Evolutionary conservation across 345 rosid genomes (phyloP).

Genomic region (Arabidopsis thaliana): DNA sequence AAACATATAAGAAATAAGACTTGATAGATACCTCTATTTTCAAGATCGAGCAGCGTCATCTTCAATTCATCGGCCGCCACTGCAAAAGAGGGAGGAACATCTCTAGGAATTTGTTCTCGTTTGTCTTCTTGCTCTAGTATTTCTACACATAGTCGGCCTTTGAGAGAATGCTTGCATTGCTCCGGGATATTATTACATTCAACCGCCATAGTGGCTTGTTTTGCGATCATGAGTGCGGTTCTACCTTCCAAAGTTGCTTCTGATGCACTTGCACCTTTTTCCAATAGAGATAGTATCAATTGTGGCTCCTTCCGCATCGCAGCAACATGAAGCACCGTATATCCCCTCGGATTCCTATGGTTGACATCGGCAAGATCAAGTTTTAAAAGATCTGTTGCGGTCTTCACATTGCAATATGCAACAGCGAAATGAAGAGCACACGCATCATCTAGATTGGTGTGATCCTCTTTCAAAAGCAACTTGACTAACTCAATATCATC

Average conservation of each 20-base stretch:
- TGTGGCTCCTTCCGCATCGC: constrained; percentile 82
- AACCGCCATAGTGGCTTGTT: constrained; percentile 63
- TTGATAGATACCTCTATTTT: constrained; percentile 69
- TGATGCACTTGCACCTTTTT: constrained; percentile 72
- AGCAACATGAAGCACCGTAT: constrained; percentile 81
- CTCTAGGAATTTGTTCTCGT: constrained; percentile 58
- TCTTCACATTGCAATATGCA: constrained; percentile 76
- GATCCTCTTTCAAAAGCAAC: constrained; percentile 66
- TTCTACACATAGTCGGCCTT: constrained; percentile 72
- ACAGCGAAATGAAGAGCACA: constrained; percentile 88
- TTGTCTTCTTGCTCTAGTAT: constrained; percentile 74
- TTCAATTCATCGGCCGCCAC: constrained; percentile 67
- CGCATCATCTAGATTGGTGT: constrained; percentile 67
- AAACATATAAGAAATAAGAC: background rate
- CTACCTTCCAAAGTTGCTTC: constrained; percentile 68
- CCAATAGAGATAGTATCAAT: constrained; percentile 63
- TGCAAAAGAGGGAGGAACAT: constrained; percentile 64
- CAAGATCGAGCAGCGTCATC: constrained; percentile 63
- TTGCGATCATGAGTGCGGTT: constrained; percentile 79
- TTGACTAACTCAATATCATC: constrained; percentile 75
- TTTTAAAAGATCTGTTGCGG: constrained; percentile 65
- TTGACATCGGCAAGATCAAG: constrained; percentile 76
- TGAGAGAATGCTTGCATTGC: constrained; percentile 56
- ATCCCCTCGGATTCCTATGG: constrained; percentile 64
- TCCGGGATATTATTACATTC: constrained; percentile 55